Conservation (phyloP, 2,329 filamentous ascomycete genomes). For the Colletotrichum echinochloae region DNA sequence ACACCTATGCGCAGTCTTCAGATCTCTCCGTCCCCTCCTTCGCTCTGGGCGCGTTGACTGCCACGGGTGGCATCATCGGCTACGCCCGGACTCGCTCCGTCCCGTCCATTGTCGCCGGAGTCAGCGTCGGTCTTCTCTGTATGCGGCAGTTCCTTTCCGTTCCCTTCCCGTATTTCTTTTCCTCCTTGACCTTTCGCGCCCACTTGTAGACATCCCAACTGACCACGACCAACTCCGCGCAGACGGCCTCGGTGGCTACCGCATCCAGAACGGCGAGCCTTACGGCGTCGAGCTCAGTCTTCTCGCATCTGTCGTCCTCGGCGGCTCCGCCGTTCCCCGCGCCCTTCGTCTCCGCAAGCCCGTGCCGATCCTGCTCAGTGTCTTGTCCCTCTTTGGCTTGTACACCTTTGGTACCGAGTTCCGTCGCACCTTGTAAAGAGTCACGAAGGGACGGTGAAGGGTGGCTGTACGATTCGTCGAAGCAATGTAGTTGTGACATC, state of each 20-base stretch:
- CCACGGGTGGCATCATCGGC: slow-evolving; percentile 87
- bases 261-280: slow-evolving; percentile 78
- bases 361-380: slow-evolving; percentile 82
- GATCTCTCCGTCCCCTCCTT: slow-evolving; percentile 74
- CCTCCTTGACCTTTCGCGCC: neutral
- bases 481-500: neutral
- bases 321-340: slow-evolving; percentile 85
- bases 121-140: slow-evolving; percentile 80
- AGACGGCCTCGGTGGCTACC: slow-evolving; percentile 84
- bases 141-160: slow-evolving; percentile 45
- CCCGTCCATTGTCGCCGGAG: slow-evolving; percentile 86
- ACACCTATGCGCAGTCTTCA: slow-evolving; percentile 43
- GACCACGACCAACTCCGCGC: slow-evolving; percentile 19
- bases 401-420: slow-evolving; percentile 82
- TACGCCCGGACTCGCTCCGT: slow-evolving; percentile 87
- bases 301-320: slow-evolving; percentile 86
- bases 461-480: slow-evolving; percentile 5
- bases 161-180: neutral
- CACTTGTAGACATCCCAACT: neutral
- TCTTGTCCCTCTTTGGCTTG: slow-evolving; percentile 83
- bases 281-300: slow-evolving; percentile 93
- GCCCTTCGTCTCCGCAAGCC: slow-evolving; percentile 88
- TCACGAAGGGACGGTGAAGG: slow-evolving; percentile 11
- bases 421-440: slow-evolving; percentile 53
- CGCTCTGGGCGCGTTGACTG: slow-evolving; percentile 83